Base-by-base conservation (phyloP, 2,329 filamentous ascomycete genomes). In the Leptographium radiaticola region DNA sequence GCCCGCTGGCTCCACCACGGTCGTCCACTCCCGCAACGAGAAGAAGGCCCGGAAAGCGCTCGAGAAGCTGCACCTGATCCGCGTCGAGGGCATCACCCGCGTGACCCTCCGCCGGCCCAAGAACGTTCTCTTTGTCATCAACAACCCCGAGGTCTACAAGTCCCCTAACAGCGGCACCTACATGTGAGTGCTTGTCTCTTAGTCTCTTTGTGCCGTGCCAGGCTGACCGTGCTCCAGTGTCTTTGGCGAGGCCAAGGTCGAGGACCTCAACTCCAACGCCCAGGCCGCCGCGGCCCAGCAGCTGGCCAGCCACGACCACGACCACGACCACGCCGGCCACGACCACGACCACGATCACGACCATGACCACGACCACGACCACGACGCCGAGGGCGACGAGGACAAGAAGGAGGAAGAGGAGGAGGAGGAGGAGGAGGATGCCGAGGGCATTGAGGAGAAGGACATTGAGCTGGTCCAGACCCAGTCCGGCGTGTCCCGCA, bases 31-130 rank as follows among this genome's bases (percentile, higher is more conserved):
- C 70, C 89, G 93, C 74, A 97, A 97, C 78, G 93, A 98, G 86
- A 98, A 98, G 87, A 98, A 98, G 85, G 94, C 93, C 66, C 86
- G 93, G 76, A 98, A 98, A 83, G 89, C 90, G 68, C 95, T 98
- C 71, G 87, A 89, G 73, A 98, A 98, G 84, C 84, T 97, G 69
- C 90, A 95, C 70, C 79, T 98, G 70, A 93, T 89, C 80, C 89
- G 91, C 68, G 86, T 98, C 63, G 86, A 87, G 67, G 94, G 93
- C 70, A 98, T 98, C 75, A 98, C 93, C 67, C 86, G 93, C 69
- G 94, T 98, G 66, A 98, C 94, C 62, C 84, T 98, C 68, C 87
- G 93, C 75, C 83, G 94, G 73, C 94, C 94, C 66, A 98, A 98
- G 84, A 96, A 96, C 78, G 91, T 98, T 67, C 87, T 98, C 67